Evolutionary conservation across 2,329 filamentous ascomycete genomes (phyloP), one percentile per base, ranked within the genome.

Genomic region (Neonectria sp.): DNA sequence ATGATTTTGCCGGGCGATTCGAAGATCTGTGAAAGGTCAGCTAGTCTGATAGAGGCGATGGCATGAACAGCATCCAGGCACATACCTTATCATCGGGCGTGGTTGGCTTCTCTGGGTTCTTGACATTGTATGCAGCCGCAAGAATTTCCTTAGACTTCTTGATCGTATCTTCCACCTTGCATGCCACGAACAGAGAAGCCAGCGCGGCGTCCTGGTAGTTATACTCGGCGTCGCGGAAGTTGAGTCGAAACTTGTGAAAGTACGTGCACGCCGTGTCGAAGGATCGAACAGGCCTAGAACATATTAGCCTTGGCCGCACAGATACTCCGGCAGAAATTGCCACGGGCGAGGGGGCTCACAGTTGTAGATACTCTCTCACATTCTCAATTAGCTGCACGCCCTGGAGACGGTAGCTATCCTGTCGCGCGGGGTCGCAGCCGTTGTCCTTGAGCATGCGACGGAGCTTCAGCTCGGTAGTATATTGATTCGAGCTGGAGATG

Each of bases 101-200:
- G 43, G 79, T 92, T 81, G 81, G 94, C 87, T 80, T 93, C 79
- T 82, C 91, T 72, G 75, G 89, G 77, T 82, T 88, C 81, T 95
- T 96, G 43, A 97, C 84, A 77, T 97, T 98, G 82, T 95, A 94
- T 27, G 94, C 92, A 1, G 95, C 95, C 65, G 94, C 97, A 17
- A 98, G 86, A 68, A 99, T 97, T 70, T 99, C 96, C 65, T 90
- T 91, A 4, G 94, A 97, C 84, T 98, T 98, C 83, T 99, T 99
- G 72, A 98, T 89, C 0, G 96, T 99, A 80, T 99, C 96, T 81
- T 99, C 96, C 52, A 97, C 95, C 83, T 99, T 99, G 86, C 95
- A 98, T 3, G 95, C 95, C 3, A 95, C 93, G 77, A 98, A 95
- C 9, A 99, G 85, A 27, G 94, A 92, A 1, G 96, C 94, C 7